Evolutionary conservation across 257 asterid species (phyloP).

Genomic region (Ballota nigra): DNA sequence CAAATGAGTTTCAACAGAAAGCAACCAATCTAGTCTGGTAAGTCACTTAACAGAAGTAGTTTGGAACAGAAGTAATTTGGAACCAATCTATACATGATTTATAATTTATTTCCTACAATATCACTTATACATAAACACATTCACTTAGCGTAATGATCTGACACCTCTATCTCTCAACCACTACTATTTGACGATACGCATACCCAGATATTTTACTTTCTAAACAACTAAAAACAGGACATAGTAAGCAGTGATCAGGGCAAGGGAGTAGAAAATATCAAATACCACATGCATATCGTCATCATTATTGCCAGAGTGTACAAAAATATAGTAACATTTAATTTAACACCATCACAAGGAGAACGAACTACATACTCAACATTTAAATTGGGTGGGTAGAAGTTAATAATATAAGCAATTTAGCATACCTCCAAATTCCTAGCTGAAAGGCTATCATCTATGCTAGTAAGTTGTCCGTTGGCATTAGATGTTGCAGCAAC

Average conservation of each 20-base stretch:
- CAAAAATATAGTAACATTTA: not conserved
- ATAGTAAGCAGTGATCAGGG: not conserved
- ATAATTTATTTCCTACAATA: not conserved
- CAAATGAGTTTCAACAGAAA: slow-evolving; percentile 14
- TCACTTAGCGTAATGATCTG: not conserved
- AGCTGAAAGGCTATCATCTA: slow-evolving; percentile 86
- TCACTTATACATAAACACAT: not conserved
- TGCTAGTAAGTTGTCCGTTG: slow-evolving; percentile 71
- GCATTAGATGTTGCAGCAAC: slow-evolving; percentile 87
- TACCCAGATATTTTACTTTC: not conserved
- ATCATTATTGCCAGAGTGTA: slow-evolving; percentile 1
- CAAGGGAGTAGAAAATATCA: slow-evolving; percentile 11
- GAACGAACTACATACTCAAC: not conserved
- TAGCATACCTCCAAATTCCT: slow-evolving; percentile 82
- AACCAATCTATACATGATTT: not conserved
- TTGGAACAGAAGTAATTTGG: not conserved
- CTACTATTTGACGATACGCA: slow-evolving; percentile 6
- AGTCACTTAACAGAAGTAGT: slow-evolving; percentile 4
- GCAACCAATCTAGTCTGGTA: not conserved
- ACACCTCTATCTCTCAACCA: not conserved
- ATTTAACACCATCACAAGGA: not conserved
- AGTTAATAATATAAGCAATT: not conserved
- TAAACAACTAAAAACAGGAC: not conserved
- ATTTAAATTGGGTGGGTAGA: slow-evolving; percentile 6
- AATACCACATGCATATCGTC: slow-evolving; percentile 4